These are phyloP conservation scores for Rhizomucor miehei DNA, from an alignment of 371 early-diverging fungal genomes.

Conservation along the genomic window DNA sequence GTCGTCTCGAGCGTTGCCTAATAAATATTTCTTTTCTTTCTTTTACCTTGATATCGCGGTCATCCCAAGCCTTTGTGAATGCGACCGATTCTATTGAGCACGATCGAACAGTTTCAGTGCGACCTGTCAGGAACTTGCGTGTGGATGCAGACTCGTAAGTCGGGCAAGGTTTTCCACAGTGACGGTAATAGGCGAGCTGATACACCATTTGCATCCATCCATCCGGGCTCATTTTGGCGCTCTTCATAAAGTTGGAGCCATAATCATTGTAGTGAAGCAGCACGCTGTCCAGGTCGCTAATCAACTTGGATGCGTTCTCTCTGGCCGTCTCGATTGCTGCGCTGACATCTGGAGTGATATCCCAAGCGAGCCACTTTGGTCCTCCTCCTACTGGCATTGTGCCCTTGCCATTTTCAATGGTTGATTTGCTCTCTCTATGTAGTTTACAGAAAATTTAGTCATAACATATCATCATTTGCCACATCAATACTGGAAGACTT, in stretches of 20 bases:
- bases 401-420: slow-evolving; percentile 1
- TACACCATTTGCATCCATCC: slow-evolving; percentile 88
- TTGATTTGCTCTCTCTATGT: background rate
- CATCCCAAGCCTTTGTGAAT: slow-evolving; percentile 70
- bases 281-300: slow-evolving; percentile 69
- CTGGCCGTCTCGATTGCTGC: slow-evolving; percentile 59
- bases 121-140: slow-evolving; percentile 75
- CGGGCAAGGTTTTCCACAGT: slow-evolving; percentile 64
- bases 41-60: slow-evolving; percentile 42
- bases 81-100: slow-evolving; percentile 61
- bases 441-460: background rate
- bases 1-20: too few species aligned
- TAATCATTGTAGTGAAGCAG: slow-evolving; percentile 69
- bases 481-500: slow-evolving; percentile 11
- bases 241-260: slow-evolving; percentile 84
- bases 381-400: slow-evolving; percentile 1
- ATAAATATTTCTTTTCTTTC: background rate
- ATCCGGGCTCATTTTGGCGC: slow-evolving; percentile 71
- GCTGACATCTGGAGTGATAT: slow-evolving; percentile 8
- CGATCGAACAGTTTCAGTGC: slow-evolving; percentile 85
- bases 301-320: slow-evolving; percentile 57
- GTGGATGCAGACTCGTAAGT: slow-evolving; percentile 89
- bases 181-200: slow-evolving; percentile 79
- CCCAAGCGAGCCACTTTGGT: slow-evolving; percentile 15
- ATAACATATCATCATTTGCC: background rate